These are phyloP conservation scores for Phanerochaete sordida DNA, from an alignment of 768 basidiomycete genomes.

Conservation along the genomic window DNA sequence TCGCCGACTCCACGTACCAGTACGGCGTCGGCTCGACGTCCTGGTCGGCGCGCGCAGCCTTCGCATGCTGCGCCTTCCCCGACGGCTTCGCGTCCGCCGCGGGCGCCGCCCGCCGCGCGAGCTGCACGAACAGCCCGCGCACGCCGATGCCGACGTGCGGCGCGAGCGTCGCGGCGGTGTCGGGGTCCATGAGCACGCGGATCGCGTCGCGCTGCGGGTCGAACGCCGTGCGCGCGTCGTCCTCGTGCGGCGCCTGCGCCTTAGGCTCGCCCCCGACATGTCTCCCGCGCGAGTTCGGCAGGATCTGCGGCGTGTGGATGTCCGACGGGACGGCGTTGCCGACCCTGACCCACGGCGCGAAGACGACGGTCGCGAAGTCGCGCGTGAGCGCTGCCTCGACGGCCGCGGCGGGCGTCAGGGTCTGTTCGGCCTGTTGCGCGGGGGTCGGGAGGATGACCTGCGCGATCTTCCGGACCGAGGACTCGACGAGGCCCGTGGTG, in stretches of 20 bases:
- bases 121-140: slow-evolving; percentile 66
- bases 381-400: slow-evolving; percentile 48
- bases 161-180: slow-evolving; percentile 36
- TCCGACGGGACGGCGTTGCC: slow-evolving; percentile 33
- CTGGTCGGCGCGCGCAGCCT: slow-evolving; percentile 15
- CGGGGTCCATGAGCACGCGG: slow-evolving; percentile 50
- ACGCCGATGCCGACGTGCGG: slow-evolving; percentile 51
- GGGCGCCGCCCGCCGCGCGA: slow-evolving; percentile 37
- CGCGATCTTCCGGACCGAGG: slow-evolving; percentile 55
- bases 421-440: slow-evolving; percentile 11
- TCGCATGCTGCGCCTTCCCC: slow-evolving; percentile 24
- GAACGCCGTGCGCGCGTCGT: slow-evolving; percentile 30
- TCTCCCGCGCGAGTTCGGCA: slow-evolving; percentile 34
- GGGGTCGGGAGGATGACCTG: slow-evolving; percentile 34
- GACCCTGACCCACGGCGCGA: slow-evolving; percentile 52
- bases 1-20: slow-evolving; percentile 62
- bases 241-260: slow-evolving; percentile 24
- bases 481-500: slow-evolving; percentile 61
- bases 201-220: slow-evolving; percentile 60
- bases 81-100: slow-evolving; percentile 12
- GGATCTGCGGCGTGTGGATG: slow-evolving; percentile 33
- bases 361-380: slow-evolving; percentile 44
- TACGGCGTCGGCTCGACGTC: slow-evolving; percentile 28
- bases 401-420: slow-evolving; percentile 14
- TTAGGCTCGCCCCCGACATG: slow-evolving; percentile 53